Conservation (phyloP, 2,329 filamentous ascomycete genomes). For the Neoascochyta sp. region DNA sequence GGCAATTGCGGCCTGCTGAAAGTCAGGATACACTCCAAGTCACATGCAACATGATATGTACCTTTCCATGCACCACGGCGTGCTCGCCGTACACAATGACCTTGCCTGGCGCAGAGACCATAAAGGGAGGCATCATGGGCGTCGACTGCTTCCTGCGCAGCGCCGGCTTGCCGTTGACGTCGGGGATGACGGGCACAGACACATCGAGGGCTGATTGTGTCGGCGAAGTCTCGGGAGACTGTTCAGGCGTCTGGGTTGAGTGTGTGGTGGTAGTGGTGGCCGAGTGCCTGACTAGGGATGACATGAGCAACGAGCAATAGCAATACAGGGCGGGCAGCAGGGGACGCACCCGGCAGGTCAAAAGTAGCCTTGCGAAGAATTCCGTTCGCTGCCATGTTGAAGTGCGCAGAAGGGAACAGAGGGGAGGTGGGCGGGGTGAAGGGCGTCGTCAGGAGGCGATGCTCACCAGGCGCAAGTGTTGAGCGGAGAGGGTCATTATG, state of each 20-base stretch:
- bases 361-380: slow-evolving; percentile 21
- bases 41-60: slow-evolving; percentile 39
- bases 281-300: slow-evolving; percentile 1
- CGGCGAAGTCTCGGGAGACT: slow-evolving; percentile 28
- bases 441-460: slow-evolving; percentile 12
- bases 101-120: slow-evolving; percentile 97
- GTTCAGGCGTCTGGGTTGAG: slow-evolving; percentile 25
- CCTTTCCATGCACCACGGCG: slow-evolving; percentile 95
- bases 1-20: slow-evolving; percentile 75
- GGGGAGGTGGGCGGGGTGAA: slow-evolving; percentile 1
- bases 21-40: slow-evolving; percentile 8
- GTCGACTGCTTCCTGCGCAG: slow-evolving; percentile 43
- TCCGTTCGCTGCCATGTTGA: slow-evolving; percentile 25
- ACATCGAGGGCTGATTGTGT: slow-evolving; percentile 23
- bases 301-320: not conserved
- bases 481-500: no score
- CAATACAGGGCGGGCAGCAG: not conserved
- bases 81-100: slow-evolving; percentile 98
- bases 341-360: slow-evolving; percentile 21
- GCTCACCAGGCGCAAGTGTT: no score
- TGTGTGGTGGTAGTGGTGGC: no score
- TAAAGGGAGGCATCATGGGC: slow-evolving; percentile 79
- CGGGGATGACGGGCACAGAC: slow-evolving; percentile 11
- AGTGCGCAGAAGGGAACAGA: not conserved
- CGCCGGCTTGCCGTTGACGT: slow-evolving; percentile 12